Base-by-base conservation (phyloP, 1,139 yeast genomes). In the Saccharomyces hybrid region DNA sequence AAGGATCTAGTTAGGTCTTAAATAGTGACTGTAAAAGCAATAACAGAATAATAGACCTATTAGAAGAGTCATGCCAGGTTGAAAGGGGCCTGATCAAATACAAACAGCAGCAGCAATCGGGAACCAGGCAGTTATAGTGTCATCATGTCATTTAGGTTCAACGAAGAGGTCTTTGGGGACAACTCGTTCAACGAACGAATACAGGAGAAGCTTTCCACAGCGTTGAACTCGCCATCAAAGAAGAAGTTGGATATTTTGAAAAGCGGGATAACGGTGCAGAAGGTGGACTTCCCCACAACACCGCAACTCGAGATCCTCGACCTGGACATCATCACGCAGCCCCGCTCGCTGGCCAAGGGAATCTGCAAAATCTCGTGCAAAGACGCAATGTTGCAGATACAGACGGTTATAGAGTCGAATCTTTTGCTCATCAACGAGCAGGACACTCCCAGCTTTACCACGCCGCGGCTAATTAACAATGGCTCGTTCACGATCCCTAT, bases 401-500 rank as follows among this genome's bases (percentile, higher is more conserved):
- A 64, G 42, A 68, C 73, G 1, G 68, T 67, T 24, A 66, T 70
- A 16, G 73, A 70, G 53, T 64, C 72, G 14, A 70, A 70, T 54
- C 54, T 67, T 53, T 55, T 69, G 47, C 56, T 67, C 50, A 58
- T 67, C 14, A 63, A 64, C 53, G 61, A 65, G 16, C 60, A 64
- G 24, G 60, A 61, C 26, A 61, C 65, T 4, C 71, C 71, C 11
- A 53, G 50, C 24, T 70, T 70, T 52, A 62, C 67, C 3, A 65
- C 65, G 8, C 73, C 72, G 11, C 61, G 61, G 6, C 58, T 70
- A 57, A 64, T 68, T 29, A 65, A 66, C 28, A 69, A 68, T 57
- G 67, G 67, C 48, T 69, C 72, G 1, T 69, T 70, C 50, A 62
- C 64, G n/a, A 64, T 70, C 9, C 73, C 73, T 3, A 69, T 70